phyloP scores from a whole-genome alignment of 257 asterid genomes.

The Ballota nigra region DNA sequence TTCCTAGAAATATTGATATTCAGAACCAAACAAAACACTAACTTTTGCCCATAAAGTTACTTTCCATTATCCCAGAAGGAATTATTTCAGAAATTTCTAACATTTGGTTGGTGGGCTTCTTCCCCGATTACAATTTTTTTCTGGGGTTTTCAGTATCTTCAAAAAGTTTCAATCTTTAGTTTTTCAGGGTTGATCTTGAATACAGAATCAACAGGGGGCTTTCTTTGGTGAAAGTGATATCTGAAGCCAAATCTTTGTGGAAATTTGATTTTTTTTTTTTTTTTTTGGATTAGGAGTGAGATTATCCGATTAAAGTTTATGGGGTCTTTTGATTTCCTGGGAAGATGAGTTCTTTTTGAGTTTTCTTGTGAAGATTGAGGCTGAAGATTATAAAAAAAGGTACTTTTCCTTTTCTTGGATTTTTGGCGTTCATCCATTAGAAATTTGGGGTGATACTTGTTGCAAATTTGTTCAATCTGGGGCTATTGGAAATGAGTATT shows the following conservation, averaged over 20 bases:
- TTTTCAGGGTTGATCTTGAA: conserved; percentile 19
- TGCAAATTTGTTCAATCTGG: background rate
- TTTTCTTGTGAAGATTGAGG: conserved; percentile 18
- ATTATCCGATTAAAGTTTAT: conserved; percentile 13
- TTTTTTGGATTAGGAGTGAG: conserved; percentile 11
- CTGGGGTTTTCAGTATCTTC: conserved; percentile 22
- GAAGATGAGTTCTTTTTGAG: conserved; percentile 10
- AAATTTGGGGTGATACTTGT: conserved; percentile 14
- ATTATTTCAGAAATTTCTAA: conserved; percentile 6
- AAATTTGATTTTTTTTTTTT: conserved; percentile 30
- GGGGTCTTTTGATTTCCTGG: conserved; percentile 22
- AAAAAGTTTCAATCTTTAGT: conserved; percentile 24
- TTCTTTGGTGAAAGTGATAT: conserved; percentile 21
- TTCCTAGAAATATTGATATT: conserved; percentile 17
- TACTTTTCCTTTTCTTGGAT: conserved; percentile 13
- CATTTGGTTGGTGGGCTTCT: conserved; percentile 33
- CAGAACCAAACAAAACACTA: conserved; percentile 31
- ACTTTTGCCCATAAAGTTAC: conserved; percentile 25
- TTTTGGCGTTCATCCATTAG: conserved; percentile 6
- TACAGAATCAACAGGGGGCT: conserved; percentile 19
- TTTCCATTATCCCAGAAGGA: conserved; percentile 2
- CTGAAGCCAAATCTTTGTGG: conserved; percentile 17
- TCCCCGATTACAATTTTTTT: conserved; percentile 27
- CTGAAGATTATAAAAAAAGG: conserved; percentile 20
- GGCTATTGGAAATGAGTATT: background rate